Evolutionary conservation across 2,329 filamentous ascomycete species (phyloP).

Genomic region (Phyllosticta capitalensis): DNA sequence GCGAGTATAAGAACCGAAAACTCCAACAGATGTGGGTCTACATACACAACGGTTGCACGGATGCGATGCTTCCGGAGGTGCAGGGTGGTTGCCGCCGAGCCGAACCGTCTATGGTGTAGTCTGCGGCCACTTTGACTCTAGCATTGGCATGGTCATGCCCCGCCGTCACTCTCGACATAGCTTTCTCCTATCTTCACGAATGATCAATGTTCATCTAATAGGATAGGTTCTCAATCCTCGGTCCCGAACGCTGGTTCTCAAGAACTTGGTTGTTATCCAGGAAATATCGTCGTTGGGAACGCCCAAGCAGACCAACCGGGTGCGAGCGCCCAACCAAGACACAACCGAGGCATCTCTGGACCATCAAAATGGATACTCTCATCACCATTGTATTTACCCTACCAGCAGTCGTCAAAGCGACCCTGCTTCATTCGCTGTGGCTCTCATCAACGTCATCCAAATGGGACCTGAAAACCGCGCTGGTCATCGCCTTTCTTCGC

Average conservation of each 20-base stretch:
- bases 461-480: conserved; percentile 66
- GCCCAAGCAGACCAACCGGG: background rate
- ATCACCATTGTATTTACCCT: background rate
- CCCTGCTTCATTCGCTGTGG: conserved; percentile 54
- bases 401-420: conserved; percentile 44
- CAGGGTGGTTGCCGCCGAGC: background rate
- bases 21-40: background rate
- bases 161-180: background rate
- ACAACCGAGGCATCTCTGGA: no score
- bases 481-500: conserved; percentile 65
- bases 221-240: no score
- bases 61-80: background rate
- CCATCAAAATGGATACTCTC: background rate
- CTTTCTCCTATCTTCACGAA: background rate
- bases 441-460: conserved; percentile 63
- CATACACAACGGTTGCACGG: background rate
- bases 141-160: background rate
- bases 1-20: background rate
- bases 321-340: background rate
- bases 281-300: no score
- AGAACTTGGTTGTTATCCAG: no score
- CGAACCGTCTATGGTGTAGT: background rate
- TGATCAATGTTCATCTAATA: background rate
- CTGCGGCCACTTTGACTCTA: background rate
- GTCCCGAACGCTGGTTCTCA: no score